Conservation (phyloP, 176 grass and related monocot genomes). For the Metroxylon sagu region DNA sequence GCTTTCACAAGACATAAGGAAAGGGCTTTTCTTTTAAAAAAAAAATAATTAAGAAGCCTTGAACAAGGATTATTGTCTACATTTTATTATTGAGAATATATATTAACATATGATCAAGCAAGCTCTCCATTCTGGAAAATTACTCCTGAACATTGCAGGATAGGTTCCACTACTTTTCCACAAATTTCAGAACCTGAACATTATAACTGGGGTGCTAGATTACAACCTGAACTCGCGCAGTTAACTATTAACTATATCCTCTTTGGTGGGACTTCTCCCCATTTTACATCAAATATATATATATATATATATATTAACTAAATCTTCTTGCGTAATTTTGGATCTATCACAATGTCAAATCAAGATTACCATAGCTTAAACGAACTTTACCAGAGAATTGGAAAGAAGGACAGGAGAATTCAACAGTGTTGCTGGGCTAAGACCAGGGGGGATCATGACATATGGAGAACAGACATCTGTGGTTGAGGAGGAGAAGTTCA, state of each 20-base stretch:
- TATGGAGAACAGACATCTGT: slow-evolving; percentile 45
- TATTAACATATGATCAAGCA: no score
- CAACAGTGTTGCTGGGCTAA: slow-evolving; percentile 74
- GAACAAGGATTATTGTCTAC: no score
- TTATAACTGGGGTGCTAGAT: no score
- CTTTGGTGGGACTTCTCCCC: neutral
- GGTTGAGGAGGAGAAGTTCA: slow-evolving; percentile 35
- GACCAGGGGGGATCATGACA: slow-evolving; percentile 78
- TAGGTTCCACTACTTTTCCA: no score
- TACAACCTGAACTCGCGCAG: neutral
- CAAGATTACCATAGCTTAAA: neutral
- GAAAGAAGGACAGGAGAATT: slow-evolving; percentile 85
- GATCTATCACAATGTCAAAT: slow-evolving; percentile 12
- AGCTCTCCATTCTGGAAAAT: no score
- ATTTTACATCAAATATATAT: no score
- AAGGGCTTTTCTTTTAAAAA: no score
- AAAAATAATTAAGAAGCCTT: no score
- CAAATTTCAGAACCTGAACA: no score
- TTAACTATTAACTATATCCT: slow-evolving; percentile 5
- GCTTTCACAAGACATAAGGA: no score
- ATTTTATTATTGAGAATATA: no score
- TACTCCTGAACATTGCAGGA: no score
- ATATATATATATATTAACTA: neutral
- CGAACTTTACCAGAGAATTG: slow-evolving; percentile 49
- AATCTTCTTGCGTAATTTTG: slow-evolving; percentile 6